Base-by-base conservation (phyloP, 768 basidiomycete species). In the Lentinula raphanica region DNA sequence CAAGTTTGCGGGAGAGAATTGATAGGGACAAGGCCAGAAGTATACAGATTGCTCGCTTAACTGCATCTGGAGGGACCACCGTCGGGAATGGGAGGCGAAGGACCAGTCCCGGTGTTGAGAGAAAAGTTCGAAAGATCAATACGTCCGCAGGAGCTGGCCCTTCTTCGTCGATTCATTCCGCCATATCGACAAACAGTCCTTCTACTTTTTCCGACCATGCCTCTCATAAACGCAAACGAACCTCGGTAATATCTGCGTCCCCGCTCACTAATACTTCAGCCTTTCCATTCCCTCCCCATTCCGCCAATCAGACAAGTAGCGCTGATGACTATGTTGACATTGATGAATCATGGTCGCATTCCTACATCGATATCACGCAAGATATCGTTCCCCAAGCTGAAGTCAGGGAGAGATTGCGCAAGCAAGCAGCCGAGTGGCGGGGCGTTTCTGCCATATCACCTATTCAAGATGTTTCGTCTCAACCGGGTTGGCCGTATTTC, bases 401-500 rank as follows among this genome's bases (percentile, higher is more conserved):
- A 42, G 76, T 79, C 2, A 76, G 82, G 9, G 72, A 75, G 35
- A 79, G 74, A 38, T 76, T 89, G 2, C 75, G 78, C n/a, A 72
- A 74, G n/a, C 79, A 83, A 17, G 86, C 87, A 11, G 76, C 79
- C 21, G 71, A 77, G 17, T 90, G 87, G 87, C 73, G 88, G 8
- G 87, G 88, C 1, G 72, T 89, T 29, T 80, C 83, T n/a, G 87
- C 86, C 6, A 71, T 83, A 60, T 65, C 71, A 3, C 54, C 68
- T 6, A 12, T 11, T 4, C 29, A 50, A 11, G 21, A 35, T 17
- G 4, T 9, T 38, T 32, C 29, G 1, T 32, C 17, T 17, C 32
- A 50, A 1, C 46, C 46, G 17, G 49, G 49, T 7, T 50, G 49
- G 49, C 49, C 49, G 28, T 50, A 53, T 38, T 39, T 39, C 15